Evolutionary conservation across 1,139 yeast genomes (phyloP).

Genomic region (Diutina neorugosa): DNA sequence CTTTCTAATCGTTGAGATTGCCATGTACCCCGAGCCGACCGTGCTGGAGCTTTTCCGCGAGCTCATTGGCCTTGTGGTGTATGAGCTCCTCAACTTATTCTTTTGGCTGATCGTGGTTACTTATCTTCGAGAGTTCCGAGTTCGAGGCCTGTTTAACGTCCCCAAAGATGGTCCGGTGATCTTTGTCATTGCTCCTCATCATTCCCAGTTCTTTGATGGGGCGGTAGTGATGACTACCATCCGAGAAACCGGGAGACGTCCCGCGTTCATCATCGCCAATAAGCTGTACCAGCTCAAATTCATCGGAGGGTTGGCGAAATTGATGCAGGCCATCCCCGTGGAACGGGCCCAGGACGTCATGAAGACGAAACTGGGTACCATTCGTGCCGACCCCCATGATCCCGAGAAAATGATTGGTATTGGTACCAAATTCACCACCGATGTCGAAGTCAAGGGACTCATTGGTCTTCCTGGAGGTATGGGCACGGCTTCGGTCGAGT

Average conservation of each 20-base stretch:
- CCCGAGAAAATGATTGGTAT: conserved; percentile 29
- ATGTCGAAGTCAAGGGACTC: conserved; percentile 39
- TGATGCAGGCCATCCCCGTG: conserved; percentile 59
- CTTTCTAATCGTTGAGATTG: too few species aligned
- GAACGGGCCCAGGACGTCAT: conserved; percentile 63
- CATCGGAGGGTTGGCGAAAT: conserved; percentile 44
- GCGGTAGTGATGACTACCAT: conserved; percentile 25
- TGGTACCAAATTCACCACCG: conserved; percentile 36
- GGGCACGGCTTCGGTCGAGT: conserved; percentile 45
- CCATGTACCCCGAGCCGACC: conserved; percentile 2
- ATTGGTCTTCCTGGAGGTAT: conserved; percentile 49
- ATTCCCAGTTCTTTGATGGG: conserved; percentile 34
- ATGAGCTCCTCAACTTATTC: conserved; percentile 25
- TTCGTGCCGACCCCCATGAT: conserved; percentile 23
- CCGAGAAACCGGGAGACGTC: conserved; percentile 23
- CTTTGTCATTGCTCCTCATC: conserved; percentile 37
- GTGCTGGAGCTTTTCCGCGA: neutral
- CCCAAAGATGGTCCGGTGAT: conserved; percentile 29
- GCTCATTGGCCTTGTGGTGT: conserved; percentile 7
- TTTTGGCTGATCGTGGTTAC: conserved; percentile 27
- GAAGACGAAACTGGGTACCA: conserved; percentile 32
- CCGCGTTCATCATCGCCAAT: conserved; percentile 63
- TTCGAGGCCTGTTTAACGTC: conserved; percentile 28
- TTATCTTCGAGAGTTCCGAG: conserved; percentile 30
- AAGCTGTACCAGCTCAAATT: conserved; percentile 56